phyloP scores from a whole-genome alignment of 2,329 filamentous ascomycete species.

The Dactylellina haptotyla region DNA sequence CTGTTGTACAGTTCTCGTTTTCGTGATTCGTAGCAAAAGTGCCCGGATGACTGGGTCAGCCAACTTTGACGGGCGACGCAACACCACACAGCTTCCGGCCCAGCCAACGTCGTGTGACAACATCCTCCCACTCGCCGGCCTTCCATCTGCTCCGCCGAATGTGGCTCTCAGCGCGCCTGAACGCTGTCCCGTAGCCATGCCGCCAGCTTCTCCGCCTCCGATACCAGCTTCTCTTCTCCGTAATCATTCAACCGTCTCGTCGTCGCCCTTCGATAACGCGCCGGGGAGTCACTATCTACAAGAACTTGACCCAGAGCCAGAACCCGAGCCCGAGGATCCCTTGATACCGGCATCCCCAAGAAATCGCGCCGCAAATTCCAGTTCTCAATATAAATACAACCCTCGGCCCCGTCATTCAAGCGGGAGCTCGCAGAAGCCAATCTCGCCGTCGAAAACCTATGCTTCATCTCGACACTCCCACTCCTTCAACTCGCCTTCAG shows the following conservation, averaged over 20 bases:
- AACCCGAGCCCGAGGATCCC: conserved; percentile 11
- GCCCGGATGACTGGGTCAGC: conserved; percentile 36
- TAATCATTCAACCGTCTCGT: conserved; percentile 33
- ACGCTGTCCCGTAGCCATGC: conserved; percentile 12
- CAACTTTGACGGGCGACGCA: not conserved
- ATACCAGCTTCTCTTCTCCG: conserved; percentile 29
- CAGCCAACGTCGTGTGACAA: conserved; percentile 44
- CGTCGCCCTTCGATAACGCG: conserved; percentile 49
- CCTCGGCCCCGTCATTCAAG: not conserved
- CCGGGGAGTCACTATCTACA: conserved; percentile 49
- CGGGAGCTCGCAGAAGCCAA: not conserved
- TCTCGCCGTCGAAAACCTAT: conserved; percentile 2
- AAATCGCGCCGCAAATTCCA: not conserved
- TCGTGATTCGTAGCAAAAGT: not conserved
- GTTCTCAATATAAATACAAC: not conserved
- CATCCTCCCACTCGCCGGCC: not conserved
- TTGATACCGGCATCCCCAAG: conserved; percentile 27
- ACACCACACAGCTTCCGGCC: not conserved
- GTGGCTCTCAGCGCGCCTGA: not conserved
- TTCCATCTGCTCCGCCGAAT: conserved; percentile 4
- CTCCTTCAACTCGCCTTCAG: not conserved
- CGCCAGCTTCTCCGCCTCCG: conserved; percentile 30
- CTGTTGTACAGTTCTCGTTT: too few species aligned
- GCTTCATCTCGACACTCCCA: conserved; percentile 4
- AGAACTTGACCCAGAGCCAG: conserved; percentile 39